These are phyloP conservation scores for Paramecium octaurelia DNA, from an alignment of 73 alveolate genomes.

Conservation along the genomic window DNA sequence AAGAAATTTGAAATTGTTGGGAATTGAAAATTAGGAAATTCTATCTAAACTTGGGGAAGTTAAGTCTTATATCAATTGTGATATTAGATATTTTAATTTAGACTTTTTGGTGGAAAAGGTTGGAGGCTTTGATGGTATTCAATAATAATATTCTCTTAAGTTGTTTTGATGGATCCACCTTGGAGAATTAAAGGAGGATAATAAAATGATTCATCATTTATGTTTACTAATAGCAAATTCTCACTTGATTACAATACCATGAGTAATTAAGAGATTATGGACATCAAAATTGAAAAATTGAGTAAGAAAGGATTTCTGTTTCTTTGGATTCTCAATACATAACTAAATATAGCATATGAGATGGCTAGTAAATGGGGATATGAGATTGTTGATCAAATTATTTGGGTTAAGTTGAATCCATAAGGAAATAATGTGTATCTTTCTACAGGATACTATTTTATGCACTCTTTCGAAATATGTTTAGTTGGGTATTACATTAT, in stretches of 20 bases:
- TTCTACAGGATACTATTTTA: constrained; percentile 85
- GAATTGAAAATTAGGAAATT: constrained; percentile 9
- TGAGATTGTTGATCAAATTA: constrained; percentile 81
- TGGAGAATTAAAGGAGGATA: constrained; percentile 94
- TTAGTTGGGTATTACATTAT: constrained; percentile 10
- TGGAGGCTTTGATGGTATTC: constrained; percentile 76
- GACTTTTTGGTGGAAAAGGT: constrained; percentile 70
- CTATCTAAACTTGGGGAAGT: constrained; percentile 28
- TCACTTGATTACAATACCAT: constrained; percentile 81
- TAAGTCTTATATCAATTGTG: constrained; percentile 83
- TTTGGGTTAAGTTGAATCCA: constrained; percentile 79
- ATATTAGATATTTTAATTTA: constrained; percentile 82
- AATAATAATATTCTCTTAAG: constrained; percentile 14
- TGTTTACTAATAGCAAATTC: constrained; percentile 88
- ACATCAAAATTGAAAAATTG: constrained; percentile 74
- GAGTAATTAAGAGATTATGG: constrained; percentile 84
- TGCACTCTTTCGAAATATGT: constrained; percentile 77
- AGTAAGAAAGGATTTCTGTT: constrained; percentile 82
- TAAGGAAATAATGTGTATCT: constrained; percentile 74
- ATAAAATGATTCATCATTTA: constrained; percentile 82
- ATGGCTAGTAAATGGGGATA: constrained; percentile 93
- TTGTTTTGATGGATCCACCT: constrained; percentile 85
- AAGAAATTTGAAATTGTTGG: neutral
- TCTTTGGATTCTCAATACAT: constrained; percentile 81
- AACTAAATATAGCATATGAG: constrained; percentile 77